Evolutionary conservation across 257 asterid genomes (phyloP), one percentile per base, ranked within the genome.

Genomic region (Cynanchum wilfordii): DNA sequence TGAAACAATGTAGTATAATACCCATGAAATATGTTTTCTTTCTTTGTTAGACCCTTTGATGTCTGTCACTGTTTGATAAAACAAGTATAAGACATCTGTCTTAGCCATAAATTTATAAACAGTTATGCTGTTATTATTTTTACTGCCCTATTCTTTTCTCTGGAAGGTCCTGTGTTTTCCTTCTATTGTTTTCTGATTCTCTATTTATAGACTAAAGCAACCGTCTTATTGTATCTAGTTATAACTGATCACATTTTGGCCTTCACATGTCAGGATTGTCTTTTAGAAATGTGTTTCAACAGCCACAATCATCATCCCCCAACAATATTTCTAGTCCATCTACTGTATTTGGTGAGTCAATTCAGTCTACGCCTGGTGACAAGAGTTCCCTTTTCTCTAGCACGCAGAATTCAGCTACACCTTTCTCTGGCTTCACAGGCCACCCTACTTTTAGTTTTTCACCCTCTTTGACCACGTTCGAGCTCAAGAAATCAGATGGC

Each of bases 221-320:
- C 13, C 65, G 25, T 27, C 65, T 19, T 0, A 3, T 16, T 16
- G 56, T 16, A 1, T 11, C 51, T 12, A 8, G n/a, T 16, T 16
- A 13, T 71, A 27, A 33, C 60, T 56, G n/a, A 51, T 29, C 19
- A 11, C 19, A n/a, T 49, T 13, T 25, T 47, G 1, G 62, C 60
- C 36, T 52, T 2, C n/a, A 30, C 38, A 38, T 50, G 62, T 58
- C 42, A 59, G 75, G 45, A 17, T 49, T 55, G 25, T 33, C 75
- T 38, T 13, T 40, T 57, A 57, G 29, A 44, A 72, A 45, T 44
- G 25, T 45, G 29, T 40, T 58, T 72, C 69, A 58, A 25, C 75
- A 47, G 29, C 42, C 75, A 58, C 27, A 54, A 54, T 40, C 75
- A 12, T 27, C 59, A 58, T 72, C 44, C 38, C 58, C 56, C 66